Base-by-base conservation (phyloP, 2,329 filamentous ascomycete genomes). In the Alternaria triticina region DNA sequence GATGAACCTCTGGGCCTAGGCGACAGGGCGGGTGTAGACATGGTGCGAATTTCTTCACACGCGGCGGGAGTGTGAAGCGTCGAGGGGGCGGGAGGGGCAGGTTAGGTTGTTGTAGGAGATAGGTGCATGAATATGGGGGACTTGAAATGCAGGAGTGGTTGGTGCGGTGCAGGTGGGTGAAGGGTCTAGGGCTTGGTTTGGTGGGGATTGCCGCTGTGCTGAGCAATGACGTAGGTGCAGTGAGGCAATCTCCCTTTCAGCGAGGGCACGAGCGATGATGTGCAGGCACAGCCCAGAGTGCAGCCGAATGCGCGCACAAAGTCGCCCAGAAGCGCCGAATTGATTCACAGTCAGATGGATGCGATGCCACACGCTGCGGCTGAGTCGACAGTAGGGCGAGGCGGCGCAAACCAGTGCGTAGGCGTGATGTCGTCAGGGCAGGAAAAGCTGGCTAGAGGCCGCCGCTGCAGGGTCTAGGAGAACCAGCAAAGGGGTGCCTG, bases 1-100 rank as follows among this genome's bases (percentile, higher is more conserved):
- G 76, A 74, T 8, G 71, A 52, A 50, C 77, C 77, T 65, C 74
- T 70, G 36, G 70, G 74, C 65, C 77, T 59, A 40, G 74, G 71
- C 33, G 76, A 77, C n/a, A 78, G 54, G n/a, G 68, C 74, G 65
- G 77, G 76, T 36, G 74, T 77, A n/a, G 77, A 76, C 77, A 79
- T 79, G 30, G 64, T 67, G 54, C 59, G 62, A 55, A 50, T 44
- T 47, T 56, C 43, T 57, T 49, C 54, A 28, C 56, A 55, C 58
- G 57, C 64, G 62, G 63, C 54, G 57, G 28, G 30, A 36, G 47
- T 11, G 30, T 54, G 70, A 62, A 50, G 64, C 46, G 72, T 59
- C 70, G 60, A 66, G 54, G 67, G 22, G 47, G 27, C 33, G 44
- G 57, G 61, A 30, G 28, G 52, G 54, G 50, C 33, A 57, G 61